Conservation (phyloP, 1,284 basidiomycete genomes). For the Leccinum fuscescens region DNA sequence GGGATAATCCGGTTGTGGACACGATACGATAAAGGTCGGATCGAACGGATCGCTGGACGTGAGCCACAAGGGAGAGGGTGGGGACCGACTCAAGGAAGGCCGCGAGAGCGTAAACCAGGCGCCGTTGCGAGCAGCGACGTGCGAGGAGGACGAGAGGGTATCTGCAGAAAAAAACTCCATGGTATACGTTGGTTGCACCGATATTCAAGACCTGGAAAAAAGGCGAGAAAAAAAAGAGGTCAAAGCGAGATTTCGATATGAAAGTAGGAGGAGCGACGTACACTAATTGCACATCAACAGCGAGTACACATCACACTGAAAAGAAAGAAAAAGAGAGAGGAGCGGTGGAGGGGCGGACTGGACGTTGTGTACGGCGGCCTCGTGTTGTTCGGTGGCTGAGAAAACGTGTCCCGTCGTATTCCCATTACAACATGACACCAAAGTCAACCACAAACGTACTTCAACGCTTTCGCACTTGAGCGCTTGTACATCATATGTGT, state of each 20-base stretch:
- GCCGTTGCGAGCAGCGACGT: not conserved
- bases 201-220: constrained; percentile 34
- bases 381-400: constrained; percentile 35
- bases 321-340: constrained; percentile 13
- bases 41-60: constrained; percentile 22
- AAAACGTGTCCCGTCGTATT: constrained; percentile 35
- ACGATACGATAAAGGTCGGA: constrained; percentile 21
- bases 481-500: too few species aligned
- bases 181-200: constrained; percentile 32
- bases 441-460: not conserved
- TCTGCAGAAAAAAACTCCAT: constrained; percentile 32
- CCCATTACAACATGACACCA: constrained; percentile 17
- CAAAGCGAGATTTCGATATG: constrained; percentile 1
- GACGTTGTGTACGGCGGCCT: constrained; percentile 20
- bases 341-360: constrained; percentile 5
- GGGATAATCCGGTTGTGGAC: constrained; percentile 11
- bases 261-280: constrained; percentile 8
- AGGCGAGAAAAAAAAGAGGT: not conserved
- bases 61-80: constrained; percentile 21
- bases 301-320: constrained; percentile 20
- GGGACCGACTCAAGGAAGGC: constrained; percentile 18
- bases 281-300: constrained; percentile 27
- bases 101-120: constrained; percentile 13
- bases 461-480: not conserved
- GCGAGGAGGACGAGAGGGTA: constrained; percentile 25